Conservation (phyloP, 1,284 basidiomycete genomes). For the Sporisorium iseilematis-ciliati region DNA sequence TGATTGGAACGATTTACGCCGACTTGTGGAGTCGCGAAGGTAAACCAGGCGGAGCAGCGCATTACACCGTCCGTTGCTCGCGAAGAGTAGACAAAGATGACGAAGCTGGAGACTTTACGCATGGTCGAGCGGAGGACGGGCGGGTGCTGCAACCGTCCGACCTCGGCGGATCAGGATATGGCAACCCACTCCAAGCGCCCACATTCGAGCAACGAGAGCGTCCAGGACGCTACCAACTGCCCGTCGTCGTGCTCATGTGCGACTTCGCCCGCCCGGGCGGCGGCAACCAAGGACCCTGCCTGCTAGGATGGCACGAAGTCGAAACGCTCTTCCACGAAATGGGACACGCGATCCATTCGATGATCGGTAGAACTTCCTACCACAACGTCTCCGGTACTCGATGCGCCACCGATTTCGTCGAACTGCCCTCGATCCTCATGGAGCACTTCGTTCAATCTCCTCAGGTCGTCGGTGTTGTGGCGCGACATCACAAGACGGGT, state of each 20-base stretch:
- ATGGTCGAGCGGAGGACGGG: conserved; percentile 71
- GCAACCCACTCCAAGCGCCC: conserved; percentile 57
- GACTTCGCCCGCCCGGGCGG: conserved; percentile 82
- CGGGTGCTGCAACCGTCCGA: conserved; percentile 22
- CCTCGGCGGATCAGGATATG: conserved; percentile 34
- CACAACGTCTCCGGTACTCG: conserved; percentile 98
- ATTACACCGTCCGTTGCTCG: conserved; percentile 97
- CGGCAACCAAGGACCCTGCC: conserved; percentile 77
- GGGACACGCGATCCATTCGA: conserved; percentile 99
- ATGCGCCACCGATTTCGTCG: conserved; percentile 98
- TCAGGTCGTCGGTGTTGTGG: conserved; percentile 83
- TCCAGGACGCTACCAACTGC: conserved; percentile 78
- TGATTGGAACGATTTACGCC: conserved; percentile 93
- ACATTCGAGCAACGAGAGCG: conserved; percentile 72
- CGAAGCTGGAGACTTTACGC: conserved; percentile 75
- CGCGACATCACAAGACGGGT: conserved; percentile 75
- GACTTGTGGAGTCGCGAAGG: conserved; percentile 88
- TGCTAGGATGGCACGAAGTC: conserved; percentile 92
- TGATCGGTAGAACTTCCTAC: conserved; percentile 97
- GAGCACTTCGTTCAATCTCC: conserved; percentile 92
- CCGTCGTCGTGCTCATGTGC: conserved; percentile 89
- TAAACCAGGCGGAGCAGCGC: conserved; percentile 91
- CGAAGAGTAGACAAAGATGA: conserved; percentile 92
- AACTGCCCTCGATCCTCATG: conserved; percentile 98
- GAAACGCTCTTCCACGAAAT: conserved; percentile 97